Evolutionary conservation across 148 eudicot species (phyloP), one percentile per base, ranked within the genome.

Genomic region (Camellia granthamiana): DNA sequence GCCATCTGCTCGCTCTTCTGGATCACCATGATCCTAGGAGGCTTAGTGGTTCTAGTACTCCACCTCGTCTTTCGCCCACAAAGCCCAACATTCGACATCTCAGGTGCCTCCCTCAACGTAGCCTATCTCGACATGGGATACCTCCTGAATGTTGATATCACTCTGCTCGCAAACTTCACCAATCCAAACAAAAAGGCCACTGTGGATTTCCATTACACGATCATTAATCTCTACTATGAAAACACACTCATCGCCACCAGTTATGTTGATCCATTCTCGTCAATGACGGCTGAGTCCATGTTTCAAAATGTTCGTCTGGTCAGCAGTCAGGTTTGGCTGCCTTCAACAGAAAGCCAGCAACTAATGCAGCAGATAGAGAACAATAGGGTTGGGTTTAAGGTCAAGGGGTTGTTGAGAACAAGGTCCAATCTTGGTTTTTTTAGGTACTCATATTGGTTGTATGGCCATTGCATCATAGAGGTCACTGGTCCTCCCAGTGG

Each of bases 71-170:
- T 84, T 74, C 92, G 90, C 44, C 98, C 98, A 7, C 85, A 84
- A 10, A 86, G 81, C 47, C 98, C 98, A 1, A 90, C 85, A 49
- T 92, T 94, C 6, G 93, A 91, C 83, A 77, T 94, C 46, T 43
- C 92, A 2, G 83, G 65, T 2, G 92, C 90, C 43, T 84, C 89
- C 68, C 90, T 94, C 56, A 94, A 94, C 41, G 92, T 93, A 3
- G 93, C 90, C 65, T 94, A 92, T 77, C 90, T 94, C n/a, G 98
- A 94, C 89, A 78, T 86, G 89, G 94, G 92, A 9, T 88, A 86
- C 76, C 90, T 88, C 69, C 89, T 92, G 21, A 94, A 94, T 58
- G 93, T 91, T 0, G 98, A 94, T 67, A 66, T 91, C 13, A 90
- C 94, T 6, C 52, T 94, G 54, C 88, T 94, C 0, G 90, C 87